Base-by-base conservation (phyloP, 306 rosid genomes). In the Casuarina equisetifolia region DNA sequence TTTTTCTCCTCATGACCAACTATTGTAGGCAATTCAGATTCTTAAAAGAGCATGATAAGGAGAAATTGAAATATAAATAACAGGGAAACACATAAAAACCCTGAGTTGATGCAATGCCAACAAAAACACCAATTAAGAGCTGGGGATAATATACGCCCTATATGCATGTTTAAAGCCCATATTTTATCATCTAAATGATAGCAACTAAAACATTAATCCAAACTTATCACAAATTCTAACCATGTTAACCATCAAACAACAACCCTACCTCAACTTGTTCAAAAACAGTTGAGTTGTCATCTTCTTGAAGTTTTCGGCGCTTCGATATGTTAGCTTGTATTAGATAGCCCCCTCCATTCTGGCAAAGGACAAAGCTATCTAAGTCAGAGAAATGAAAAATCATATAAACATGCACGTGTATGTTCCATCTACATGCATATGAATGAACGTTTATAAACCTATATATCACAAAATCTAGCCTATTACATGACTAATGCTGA, bases 251-350 rank as follows among this genome's bases (percentile, higher is more conserved):
- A 52, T 49, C 54, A 63, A 58, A 40, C 74, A 71, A 67, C 82
- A 66, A 61, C 79, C 90, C 71, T 82, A 96, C 99, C 97, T 91
- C 98, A 63, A 80, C 85, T 70, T 16, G 87, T 59, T 91, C 91
- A 74, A 87, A 86, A 80, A 81, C 75, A 79, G 81, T 76, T 40
- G 89, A 52, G 63, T 74, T 69, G 46, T 75, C 86, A 72, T 84
- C 91, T 57, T 85, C 89, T 77, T 85, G 81, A 76, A 81, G 81
- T 85, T 93, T 96, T 69, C 50, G 89, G 68, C 98, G 98, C 86
- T 96, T 96, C 74, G 81, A 91, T 68, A 97, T 91, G 87, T 96
- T 96, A 81, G 99, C 99, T 86, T 91, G 99, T 74, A 96, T 93
- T 43, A 96, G 87, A 85, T 90, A 96, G 82, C 82, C 97, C 63